Evolutionary conservation across 2,329 filamentous ascomycete genomes (phyloP).

Genomic region (Mollisia scopiformis): DNA sequence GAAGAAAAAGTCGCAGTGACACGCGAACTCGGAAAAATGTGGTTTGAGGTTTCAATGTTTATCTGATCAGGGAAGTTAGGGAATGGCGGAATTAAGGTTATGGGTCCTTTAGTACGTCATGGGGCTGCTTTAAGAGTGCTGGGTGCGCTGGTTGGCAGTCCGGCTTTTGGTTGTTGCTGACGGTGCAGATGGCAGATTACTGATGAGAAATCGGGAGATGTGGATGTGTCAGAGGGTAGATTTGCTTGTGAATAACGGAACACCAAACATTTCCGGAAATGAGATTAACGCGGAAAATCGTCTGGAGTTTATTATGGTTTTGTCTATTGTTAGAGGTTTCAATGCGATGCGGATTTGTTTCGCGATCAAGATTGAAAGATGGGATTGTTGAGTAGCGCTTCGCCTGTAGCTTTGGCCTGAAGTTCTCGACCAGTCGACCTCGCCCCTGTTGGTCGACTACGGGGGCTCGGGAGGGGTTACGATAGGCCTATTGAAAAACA

Average conservation of each 20-base stretch:
- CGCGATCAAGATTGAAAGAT: no score
- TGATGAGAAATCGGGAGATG: neutral
- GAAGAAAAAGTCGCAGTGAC: neutral
- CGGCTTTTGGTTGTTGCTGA: slow-evolving; percentile 5
- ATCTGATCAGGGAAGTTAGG: neutral
- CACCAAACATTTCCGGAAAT: neutral
- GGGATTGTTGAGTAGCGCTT: no score
- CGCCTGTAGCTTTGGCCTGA: no score
- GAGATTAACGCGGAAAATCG: no score
- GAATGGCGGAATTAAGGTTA: neutral
- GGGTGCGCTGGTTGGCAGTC: neutral
- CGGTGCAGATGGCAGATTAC: slow-evolving; percentile 11
- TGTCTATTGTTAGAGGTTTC: no score
- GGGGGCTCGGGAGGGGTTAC: no score
- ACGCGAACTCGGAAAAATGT: neutral
- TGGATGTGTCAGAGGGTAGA: neutral
- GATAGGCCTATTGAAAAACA: no score
- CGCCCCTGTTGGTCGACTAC: no score
- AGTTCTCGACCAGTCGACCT: no score
- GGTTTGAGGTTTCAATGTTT: no score
- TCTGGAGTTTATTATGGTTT: no score
- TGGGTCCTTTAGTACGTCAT: slow-evolving; percentile 12
- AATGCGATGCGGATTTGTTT: no score
- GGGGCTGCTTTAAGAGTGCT: slow-evolving; percentile 8
- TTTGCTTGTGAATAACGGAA: neutral